Evolutionary conservation across 2,329 filamentous ascomycete species (phyloP).

Genomic region (Alternaria brassicicola): DNA sequence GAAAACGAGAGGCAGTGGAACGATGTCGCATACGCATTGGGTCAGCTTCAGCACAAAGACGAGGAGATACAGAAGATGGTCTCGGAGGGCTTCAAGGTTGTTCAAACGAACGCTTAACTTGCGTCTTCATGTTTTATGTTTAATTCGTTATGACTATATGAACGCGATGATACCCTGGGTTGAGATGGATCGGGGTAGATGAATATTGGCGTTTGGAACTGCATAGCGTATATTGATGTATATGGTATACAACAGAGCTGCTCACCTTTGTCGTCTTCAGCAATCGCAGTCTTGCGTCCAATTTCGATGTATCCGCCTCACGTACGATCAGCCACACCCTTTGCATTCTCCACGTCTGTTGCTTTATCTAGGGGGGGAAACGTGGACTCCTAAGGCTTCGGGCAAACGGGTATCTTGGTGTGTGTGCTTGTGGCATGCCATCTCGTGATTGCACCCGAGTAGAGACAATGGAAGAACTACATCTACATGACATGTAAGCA

Average conservation of each 20-base stretch:
- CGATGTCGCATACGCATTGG: conserved; percentile 91
- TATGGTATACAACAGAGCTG: not conserved
- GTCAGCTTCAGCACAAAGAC: conserved; percentile 88
- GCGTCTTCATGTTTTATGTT: not conserved
- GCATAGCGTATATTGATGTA: not conserved
- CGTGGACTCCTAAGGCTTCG: not conserved
- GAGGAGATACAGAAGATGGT: conserved; percentile 83
- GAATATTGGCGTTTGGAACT: not conserved
- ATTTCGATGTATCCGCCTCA: not conserved
- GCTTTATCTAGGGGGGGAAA: too few species aligned
- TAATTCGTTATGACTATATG: not conserved
- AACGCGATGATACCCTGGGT: conserved; percentile 1
- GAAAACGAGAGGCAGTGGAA: conserved; percentile 97
- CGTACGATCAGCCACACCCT: not conserved
- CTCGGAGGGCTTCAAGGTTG: conserved; percentile 70
- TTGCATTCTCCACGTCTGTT: not conserved
- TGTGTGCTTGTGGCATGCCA: too few species aligned
- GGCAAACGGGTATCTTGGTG: too few species aligned
- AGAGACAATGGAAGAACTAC: too few species aligned
- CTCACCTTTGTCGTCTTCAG: not conserved
- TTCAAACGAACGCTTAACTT: conserved; percentile 44
- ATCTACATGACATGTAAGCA: not conserved
- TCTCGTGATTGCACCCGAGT: too few species aligned
- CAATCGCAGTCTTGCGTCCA: not conserved
- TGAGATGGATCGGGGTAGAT: not conserved